Evolutionary conservation across 495 filamentous ascomycete genomes (phyloP), one percentile per base, ranked within the genome.

Genomic region (Penicillium subrubescens): DNA sequence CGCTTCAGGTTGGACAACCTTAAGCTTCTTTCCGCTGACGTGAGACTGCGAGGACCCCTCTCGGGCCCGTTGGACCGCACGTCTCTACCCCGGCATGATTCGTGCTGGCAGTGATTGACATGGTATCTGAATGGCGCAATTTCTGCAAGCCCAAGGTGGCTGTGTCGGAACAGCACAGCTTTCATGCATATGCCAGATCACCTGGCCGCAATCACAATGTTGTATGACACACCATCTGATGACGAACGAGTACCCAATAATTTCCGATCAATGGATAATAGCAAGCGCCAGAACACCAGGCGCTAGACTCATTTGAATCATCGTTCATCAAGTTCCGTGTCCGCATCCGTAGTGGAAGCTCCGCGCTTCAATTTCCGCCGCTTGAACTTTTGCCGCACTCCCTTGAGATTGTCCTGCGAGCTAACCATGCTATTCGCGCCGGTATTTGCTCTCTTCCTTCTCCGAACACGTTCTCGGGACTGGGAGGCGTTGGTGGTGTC

Each of bases 311-410:
- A n/a, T 29, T 41, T 8, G 15, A 53, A 19, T 63, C 59, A 66
- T 44, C 56, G 35, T 14, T 66, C 64, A 23, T 75, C 73, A 14
- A 57, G n/a, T 46, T 73, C 71, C 12, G 70, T 73, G 25, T 77
- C 76, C 39, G 64, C 51, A 29, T 74, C 76, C 0, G 68, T 72
- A n/a, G 65, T 65, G 69, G 56, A 43, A 43, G 39, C 35, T 8
- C 25, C 27, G 15, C 39, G 19, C 50, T 59, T 52, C 57, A 72
- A 35, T 59, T 62, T 72, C 54, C 71, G 73, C 56, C 70, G 74
- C 60, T 79, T 79, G 2, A 56, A 51, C 43, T 59, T 70, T 44
- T 67, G 71, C 2, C 61, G 60, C 59, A 70, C 68, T 21, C 50
- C 59, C 14, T 68, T 62, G 15, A 67, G 23, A 27, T 76, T 66